These are phyloP conservation scores for Botryosphaeria dothidea DNA, from an alignment of 2,329 filamentous ascomycete species.

Conservation along the genomic window DNA sequence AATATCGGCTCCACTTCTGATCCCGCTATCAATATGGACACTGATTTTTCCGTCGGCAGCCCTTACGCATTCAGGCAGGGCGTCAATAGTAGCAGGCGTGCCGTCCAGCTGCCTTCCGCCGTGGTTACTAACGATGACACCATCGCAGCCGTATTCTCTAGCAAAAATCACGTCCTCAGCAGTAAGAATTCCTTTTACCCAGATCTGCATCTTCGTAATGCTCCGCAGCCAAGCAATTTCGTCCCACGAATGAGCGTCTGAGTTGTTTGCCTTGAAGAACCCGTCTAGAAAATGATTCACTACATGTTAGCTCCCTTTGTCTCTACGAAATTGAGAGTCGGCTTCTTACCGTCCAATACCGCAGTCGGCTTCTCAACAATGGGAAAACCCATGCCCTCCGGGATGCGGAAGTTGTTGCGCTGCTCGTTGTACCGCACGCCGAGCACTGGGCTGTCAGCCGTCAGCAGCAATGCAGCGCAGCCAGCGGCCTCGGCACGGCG, in stretches of 20 bases:
- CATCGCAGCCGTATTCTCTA: constrained; percentile 47
- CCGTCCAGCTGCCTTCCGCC: constrained; percentile 29
- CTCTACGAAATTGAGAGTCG: no score
- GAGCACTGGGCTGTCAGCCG: neutral
- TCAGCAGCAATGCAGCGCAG: neutral
- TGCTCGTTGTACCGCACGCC: neutral
- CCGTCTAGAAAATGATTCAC: no score
- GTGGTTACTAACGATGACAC: constrained; percentile 42
- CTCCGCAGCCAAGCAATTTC: constrained; percentile 20
- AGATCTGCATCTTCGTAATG: constrained; percentile 32
- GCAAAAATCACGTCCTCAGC: constrained; percentile 53
- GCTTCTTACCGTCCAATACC: no score
- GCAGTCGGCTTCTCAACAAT: no score
- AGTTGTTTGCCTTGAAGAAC: constrained; percentile 29
- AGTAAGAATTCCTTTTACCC: constrained; percentile 47
- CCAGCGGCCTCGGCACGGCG: neutral
- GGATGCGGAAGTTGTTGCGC: constrained; percentile 19
- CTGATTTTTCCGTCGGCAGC: constrained; percentile 45
- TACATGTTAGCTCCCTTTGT: no score
- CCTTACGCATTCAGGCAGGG: constrained; percentile 56
- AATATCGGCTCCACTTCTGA: constrained; percentile 64
- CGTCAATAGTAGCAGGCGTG: constrained; percentile 29
- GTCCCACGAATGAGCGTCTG: constrained; percentile 27
- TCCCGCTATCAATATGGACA: constrained; percentile 64
- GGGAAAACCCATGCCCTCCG: constrained; percentile 27